Percentiles rank a stretch among this genome's conserved stretches.
These are phyloP conservation scores for Penicillium pulvis DNA, from an alignment of 495 filamentous ascomycete genomes.

Conservation along the genomic window DNA sequence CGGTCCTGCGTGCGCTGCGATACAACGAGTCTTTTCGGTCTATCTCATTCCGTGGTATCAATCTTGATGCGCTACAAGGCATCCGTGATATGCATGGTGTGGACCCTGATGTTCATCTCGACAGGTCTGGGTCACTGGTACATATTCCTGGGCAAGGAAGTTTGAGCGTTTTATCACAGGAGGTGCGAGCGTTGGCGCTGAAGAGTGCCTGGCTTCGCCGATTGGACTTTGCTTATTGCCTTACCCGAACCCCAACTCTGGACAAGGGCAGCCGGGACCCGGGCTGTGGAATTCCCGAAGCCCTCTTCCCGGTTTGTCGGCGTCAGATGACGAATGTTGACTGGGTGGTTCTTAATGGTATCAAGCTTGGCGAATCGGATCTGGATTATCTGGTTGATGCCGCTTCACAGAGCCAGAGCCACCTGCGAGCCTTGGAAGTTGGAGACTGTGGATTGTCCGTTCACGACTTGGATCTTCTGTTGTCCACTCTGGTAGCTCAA, in stretches of 20 bases:
- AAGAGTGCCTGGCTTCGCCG: constrained; percentile 64
- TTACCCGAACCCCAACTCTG: constrained; percentile 52
- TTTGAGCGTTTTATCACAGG: constrained; percentile 68
- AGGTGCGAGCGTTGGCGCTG: constrained; percentile 69
- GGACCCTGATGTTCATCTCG: constrained; percentile 64
- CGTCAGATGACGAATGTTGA: constrained; percentile 73
- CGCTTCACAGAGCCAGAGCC: constrained; percentile 61
- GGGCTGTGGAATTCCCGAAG: constrained; percentile 78
- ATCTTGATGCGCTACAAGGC: constrained; percentile 66
- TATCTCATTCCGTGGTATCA: constrained; percentile 78
- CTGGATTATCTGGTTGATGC: constrained; percentile 72
- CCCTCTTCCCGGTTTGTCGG: constrained; percentile 74
- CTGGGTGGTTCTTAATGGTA: constrained; percentile 81
- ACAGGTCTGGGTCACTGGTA: constrained; percentile 56
- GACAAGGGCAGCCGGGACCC: constrained; percentile 59
- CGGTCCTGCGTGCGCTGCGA: constrained; percentile 81
- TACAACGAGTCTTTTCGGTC: constrained; percentile 91
- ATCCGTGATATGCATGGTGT: constrained; percentile 60
- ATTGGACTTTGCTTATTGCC: constrained; percentile 63
- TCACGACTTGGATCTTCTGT: constrained; percentile 46
- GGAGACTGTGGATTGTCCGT: constrained; percentile 72
- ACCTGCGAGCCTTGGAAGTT: constrained; percentile 80
- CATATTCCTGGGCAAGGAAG: constrained; percentile 59
- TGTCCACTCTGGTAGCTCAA: constrained; percentile 55
- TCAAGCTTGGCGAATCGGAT: constrained; percentile 79